Conservation (phyloP, 1,284 basidiomycete genomes). For the Anthracocystis walkeri region DNA sequence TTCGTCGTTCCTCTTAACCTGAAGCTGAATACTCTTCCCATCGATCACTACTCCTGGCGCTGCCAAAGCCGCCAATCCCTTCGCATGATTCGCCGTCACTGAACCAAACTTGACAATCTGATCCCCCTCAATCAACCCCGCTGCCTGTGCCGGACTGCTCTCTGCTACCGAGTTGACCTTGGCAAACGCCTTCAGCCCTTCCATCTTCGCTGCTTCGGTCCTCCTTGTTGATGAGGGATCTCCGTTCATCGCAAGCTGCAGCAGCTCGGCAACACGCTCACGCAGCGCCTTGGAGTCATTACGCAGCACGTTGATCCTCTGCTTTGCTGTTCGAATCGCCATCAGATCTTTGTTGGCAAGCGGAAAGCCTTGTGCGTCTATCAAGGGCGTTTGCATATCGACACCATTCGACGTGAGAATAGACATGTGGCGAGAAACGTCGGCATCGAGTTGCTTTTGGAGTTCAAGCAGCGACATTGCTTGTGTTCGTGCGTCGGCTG, state of each 20-base stretch:
- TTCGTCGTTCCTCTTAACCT: conserved; percentile 9
- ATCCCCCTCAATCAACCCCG: conserved; percentile 44
- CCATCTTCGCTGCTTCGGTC: neutral
- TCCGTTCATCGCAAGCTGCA: conserved; percentile 52
- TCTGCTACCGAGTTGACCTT: conserved; percentile 49
- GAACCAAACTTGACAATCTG: conserved; percentile 38
- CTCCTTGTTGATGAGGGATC: neutral
- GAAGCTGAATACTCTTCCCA: conserved; percentile 23
- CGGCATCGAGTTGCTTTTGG: conserved; percentile 43
- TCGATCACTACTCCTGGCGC: conserved; percentile 40
- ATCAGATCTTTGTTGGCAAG: conserved; percentile 54
- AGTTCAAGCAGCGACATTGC: conserved; percentile 37
- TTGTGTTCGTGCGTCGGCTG: conserved; percentile 28
- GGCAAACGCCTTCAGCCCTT: conserved; percentile 29
- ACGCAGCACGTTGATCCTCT: conserved; percentile 49
- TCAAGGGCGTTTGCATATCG: conserved; percentile 40
- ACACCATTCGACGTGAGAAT: conserved; percentile 44
- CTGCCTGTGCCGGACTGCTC: conserved; percentile 44
- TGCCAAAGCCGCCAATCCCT: conserved; percentile 38
- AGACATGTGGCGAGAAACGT: conserved; percentile 33
- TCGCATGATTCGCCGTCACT: conserved; percentile 15
- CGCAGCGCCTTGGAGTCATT: conserved; percentile 53
- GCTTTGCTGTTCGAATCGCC: conserved; percentile 52
- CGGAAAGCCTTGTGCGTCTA: conserved; percentile 60
- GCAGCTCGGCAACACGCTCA: conserved; percentile 35